Conservation (phyloP, 208 protist species). For the Leishmania aethiopica region DNA sequence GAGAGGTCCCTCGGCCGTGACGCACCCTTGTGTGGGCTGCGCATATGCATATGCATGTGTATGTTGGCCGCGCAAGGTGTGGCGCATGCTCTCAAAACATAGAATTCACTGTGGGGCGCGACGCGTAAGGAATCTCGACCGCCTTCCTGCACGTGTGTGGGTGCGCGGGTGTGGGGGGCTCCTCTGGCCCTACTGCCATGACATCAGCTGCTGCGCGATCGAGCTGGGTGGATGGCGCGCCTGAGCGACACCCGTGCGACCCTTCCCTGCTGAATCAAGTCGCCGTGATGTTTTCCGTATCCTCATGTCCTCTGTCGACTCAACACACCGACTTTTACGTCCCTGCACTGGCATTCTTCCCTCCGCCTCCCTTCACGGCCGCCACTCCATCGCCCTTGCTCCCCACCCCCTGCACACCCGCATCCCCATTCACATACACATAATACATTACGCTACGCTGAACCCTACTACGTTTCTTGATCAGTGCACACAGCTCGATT, state of each 20-base stretch:
- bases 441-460: not conserved
- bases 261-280: not conserved
- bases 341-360: not conserved
- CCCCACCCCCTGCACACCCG: not conserved
- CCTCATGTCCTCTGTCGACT: not conserved
- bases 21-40: not conserved
- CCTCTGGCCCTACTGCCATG: not conserved
- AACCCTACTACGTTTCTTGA: not conserved
- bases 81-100: not conserved
- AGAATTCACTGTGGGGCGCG: not conserved
- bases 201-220: not conserved
- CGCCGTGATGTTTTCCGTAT: not conserved
- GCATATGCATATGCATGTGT: not conserved
- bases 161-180: not conserved
- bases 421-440: not conserved
- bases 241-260: not conserved
- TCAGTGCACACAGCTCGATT: not conserved
- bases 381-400: not conserved
- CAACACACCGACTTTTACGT: not conserved
- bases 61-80: not conserved
- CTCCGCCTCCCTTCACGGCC: not conserved
- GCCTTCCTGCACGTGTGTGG: not conserved
- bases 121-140: not conserved
- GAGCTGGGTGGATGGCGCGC: not conserved
- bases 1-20: not conserved